Percentiles rank a stretch among this genome's conserved stretches.
Conservation (phyloP, 352 stramenopile genomes). For the Pythium utonaiense region DNA sequence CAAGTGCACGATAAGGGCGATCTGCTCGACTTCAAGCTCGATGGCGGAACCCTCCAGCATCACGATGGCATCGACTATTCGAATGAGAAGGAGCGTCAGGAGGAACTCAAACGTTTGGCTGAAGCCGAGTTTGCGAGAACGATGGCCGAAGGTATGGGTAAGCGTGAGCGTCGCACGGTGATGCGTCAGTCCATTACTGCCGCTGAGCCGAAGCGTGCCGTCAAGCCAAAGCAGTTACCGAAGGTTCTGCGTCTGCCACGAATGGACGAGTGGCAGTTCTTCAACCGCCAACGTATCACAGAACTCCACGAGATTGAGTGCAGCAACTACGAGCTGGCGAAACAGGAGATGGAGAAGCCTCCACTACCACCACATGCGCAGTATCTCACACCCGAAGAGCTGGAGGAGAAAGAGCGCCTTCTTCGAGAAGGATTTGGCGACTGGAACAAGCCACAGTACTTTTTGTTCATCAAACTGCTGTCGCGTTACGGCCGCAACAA, state of each 20-base stretch:
- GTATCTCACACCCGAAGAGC: slow-evolving; percentile 82
- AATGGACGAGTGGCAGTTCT: slow-evolving; percentile 90
- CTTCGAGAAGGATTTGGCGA: slow-evolving; percentile 81
- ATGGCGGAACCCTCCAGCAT: slow-evolving; percentile 93
- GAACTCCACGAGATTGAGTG: slow-evolving; percentile 85
- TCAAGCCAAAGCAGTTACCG: slow-evolving; percentile 75
- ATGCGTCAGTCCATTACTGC: slow-evolving; percentile 55
- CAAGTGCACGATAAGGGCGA: slow-evolving; percentile 83
- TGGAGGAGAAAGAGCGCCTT: slow-evolving; percentile 91
- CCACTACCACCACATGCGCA: slow-evolving; percentile 63
- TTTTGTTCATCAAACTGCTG: slow-evolving; percentile 82
- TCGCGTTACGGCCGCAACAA: slow-evolving; percentile 75
- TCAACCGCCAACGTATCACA: slow-evolving; percentile 71
- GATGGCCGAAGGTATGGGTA: slow-evolving; percentile 79
- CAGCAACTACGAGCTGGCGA: slow-evolving; percentile 74
- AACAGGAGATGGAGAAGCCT: slow-evolving; percentile 72
- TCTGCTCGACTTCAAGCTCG: slow-evolving; percentile 89
- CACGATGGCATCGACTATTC: slow-evolving; percentile 96
- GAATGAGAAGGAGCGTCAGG: slow-evolving; percentile 86
- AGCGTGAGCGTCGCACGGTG: slow-evolving; percentile 78
- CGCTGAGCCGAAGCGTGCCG: slow-evolving; percentile 44
- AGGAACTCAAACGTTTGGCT: slow-evolving; percentile 80
- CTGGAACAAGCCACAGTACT: slow-evolving; percentile 88
- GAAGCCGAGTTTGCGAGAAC: slow-evolving; percentile 79
- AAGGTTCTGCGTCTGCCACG: slow-evolving; percentile 76